Percentiles rank a stretch among this genome's conserved stretches.
These are phyloP conservation scores for Candida namnaoensis DNA, from an alignment of 805 yeast species.

Conservation along the genomic window DNA sequence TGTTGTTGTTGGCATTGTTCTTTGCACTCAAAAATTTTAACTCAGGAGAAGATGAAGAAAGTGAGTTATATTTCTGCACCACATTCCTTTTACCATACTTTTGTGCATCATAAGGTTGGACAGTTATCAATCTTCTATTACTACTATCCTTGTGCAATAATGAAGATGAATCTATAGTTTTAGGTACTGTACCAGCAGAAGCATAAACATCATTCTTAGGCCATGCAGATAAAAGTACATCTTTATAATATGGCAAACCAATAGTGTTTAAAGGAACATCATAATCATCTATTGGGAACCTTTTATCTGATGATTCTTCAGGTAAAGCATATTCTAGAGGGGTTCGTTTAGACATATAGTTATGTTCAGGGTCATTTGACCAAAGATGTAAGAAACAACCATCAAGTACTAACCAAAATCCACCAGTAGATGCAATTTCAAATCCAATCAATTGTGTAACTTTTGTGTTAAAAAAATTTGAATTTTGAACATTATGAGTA, in stretches of 20 bases:
- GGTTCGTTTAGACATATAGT: constrained; percentile 30
- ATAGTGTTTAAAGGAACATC: constrained; percentile 55
- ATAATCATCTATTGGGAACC: constrained; percentile 30
- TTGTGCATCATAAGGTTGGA: constrained; percentile 38
- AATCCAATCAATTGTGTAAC: constrained; percentile 25
- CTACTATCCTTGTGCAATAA: constrained; percentile 26
- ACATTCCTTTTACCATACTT: constrained; percentile 52
- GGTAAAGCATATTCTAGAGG: constrained; percentile 41
- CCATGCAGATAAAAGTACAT: constrained; percentile 74
- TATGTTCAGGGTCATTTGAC: constrained; percentile 41
- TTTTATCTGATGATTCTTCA: constrained; percentile 6
- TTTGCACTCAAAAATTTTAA: constrained; percentile 31
- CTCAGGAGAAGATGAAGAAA: constrained; percentile 5
- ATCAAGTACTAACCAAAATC: constrained; percentile 64
- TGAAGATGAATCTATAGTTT: constrained; percentile 37
- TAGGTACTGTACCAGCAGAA: constrained; percentile 53
- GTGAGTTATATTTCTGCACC: constrained; percentile 31
- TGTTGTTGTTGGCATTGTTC: constrained; percentile 11
- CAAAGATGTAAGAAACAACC: constrained; percentile 43
- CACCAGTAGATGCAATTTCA: constrained; percentile 51
- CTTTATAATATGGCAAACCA: constrained; percentile 84
- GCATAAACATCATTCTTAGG: constrained; percentile 54
- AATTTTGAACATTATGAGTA: constrained; percentile 47
- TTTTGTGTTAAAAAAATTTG: constrained; percentile 53
- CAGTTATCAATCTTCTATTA: constrained; percentile 17